A percentile compares a stretch with the other conserved stretches of the same genome.
Evolutionary conservation across 2,329 filamentous ascomycete genomes (phyloP).

Genomic region (Aspergillus transmontanensis): DNA sequence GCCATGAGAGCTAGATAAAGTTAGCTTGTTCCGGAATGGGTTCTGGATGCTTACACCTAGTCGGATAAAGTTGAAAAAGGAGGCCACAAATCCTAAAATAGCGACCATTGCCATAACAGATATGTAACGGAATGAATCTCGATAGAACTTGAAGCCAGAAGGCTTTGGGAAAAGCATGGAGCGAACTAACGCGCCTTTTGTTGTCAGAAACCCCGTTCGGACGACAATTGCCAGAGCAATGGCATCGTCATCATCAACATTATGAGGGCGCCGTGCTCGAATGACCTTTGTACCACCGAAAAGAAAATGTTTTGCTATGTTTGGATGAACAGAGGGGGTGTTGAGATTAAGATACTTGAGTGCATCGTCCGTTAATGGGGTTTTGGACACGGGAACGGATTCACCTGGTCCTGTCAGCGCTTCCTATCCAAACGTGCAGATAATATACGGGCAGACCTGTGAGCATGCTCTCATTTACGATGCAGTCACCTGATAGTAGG

Average conservation of each 20-base stretch:
- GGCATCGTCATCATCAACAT: slow-evolving; percentile 81
- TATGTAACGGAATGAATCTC: slow-evolving; percentile 96
- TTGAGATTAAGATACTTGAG: slow-evolving; percentile 75
- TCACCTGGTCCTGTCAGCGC: slow-evolving; percentile 62
- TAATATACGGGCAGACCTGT: slow-evolving; percentile 57
- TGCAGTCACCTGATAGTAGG: slow-evolving; percentile 89
- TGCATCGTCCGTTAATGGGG: slow-evolving; percentile 77
- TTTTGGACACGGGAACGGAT: slow-evolving; percentile 94
- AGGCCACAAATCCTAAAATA: slow-evolving; percentile 81
- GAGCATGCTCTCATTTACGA: slow-evolving; percentile 99
- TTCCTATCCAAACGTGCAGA: neutral
- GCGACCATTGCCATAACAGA: slow-evolving; percentile 93
- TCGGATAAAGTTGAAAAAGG: slow-evolving; percentile 89
- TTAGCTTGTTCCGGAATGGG: slow-evolving; percentile 21
- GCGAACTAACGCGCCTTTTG: slow-evolving; percentile 90
- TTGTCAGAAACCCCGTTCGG: slow-evolving; percentile 94
- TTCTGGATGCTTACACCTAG: slow-evolving; percentile 56
- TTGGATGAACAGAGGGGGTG: slow-evolving; percentile 78
- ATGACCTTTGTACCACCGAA: slow-evolving; percentile 97
- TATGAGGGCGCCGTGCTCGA: slow-evolving; percentile 82
- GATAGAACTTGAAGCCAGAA: slow-evolving; percentile 97
- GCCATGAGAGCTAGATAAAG: slow-evolving; percentile 67
- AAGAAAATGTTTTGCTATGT: slow-evolving; percentile 84
- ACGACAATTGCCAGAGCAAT: slow-evolving; percentile 90
- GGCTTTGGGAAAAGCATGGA: slow-evolving; percentile 99